A percentile compares a stretch with the other conserved stretches of the same genome.
These are phyloP conservation scores for Metschnikowia continentalis DNA, from an alignment of 805 yeast genomes.

Conservation along the genomic window DNA sequence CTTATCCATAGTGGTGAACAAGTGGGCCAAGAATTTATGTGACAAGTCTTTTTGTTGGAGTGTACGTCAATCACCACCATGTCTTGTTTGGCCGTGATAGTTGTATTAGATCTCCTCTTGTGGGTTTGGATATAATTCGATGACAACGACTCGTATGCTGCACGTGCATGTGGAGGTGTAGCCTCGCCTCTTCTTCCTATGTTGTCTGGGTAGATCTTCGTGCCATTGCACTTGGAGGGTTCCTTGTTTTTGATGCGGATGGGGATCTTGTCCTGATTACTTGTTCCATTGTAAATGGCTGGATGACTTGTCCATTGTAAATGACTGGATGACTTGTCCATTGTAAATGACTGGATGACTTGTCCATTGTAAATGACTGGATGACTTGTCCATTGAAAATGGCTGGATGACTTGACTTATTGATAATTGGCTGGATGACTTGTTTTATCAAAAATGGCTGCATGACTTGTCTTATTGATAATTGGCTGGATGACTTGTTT, in stretches of 20 bases:
- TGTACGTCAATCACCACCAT: constrained; percentile 91
- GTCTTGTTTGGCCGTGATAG: constrained; percentile 91
- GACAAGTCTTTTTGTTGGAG: constrained; percentile 85
- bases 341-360: too few species aligned
- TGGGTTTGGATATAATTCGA: constrained; percentile 33
- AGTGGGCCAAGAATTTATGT: constrained; percentile 91
- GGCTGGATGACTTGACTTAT: too few species aligned
- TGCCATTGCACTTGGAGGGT: constrained; percentile 90
- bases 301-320: constrained; percentile 42
- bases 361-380: constrained; percentile 95
- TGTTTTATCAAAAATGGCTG: constrained; percentile 88
- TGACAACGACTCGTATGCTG: constrained; percentile 51
- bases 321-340: too few species aligned
- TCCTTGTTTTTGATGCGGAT: constrained; percentile 94
- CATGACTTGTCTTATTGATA: constrained; percentile 33
- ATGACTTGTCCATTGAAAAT: constrained; percentile 30
- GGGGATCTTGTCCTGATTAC: constrained; percentile 91
- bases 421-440: too few species aligned
- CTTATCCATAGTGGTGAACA: constrained; percentile 80
- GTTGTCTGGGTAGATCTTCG: constrained; percentile 90
- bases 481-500: too few species aligned
- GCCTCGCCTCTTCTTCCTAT: constrained; percentile 78
- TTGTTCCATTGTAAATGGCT: constrained; percentile 99
- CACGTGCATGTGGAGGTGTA: constrained; percentile 95
- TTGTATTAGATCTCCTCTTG: constrained; percentile 76